Evolutionary conservation across 441 rosid genomes (phyloP), one percentile per base, ranked within the genome.

Genomic region (Geranium incanum): DNA sequence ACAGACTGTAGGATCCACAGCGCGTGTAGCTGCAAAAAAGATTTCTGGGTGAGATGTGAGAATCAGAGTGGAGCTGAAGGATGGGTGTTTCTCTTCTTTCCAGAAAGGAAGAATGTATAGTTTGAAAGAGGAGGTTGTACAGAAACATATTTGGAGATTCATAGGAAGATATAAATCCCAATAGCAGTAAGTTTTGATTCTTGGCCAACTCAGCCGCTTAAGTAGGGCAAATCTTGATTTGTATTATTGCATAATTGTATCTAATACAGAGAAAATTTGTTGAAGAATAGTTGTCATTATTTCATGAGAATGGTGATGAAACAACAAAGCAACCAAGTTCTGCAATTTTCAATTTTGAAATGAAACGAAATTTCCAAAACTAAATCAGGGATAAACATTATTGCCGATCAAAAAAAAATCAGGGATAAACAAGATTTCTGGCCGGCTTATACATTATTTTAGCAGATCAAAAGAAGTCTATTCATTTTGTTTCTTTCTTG

Each of bases 1-100:
- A 3, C 82, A 85, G 0, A 88, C 97, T 0, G 96, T 93, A 3
- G 98, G 98, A 37, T 84, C 67, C 74, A 91, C 96, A 0, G 98
- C 96, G 0, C 86, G 92, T 66, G 45, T 79, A 45, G 86, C 82
- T 2, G 84, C 88, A 67, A 76, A 79, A 18, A 77, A 75, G 0
- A 73, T 71, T 68, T 78, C 36, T 6, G 3, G 71, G 45, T 71
- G 5, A 72, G 68, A 60, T 71, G 37, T 72, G 50, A 55, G 62
- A 55, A 16, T 57, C 13, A 50, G 15, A 15, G 33, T 28, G 33
- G 33, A 28, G 33, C 33, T 28, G 33, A 28, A 28, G 33, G 33
- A 28, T 28, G 1, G 33, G 33, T 28, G 33, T 1, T 28, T 28
- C 57, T 13, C 16, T 50, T 50, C 4, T 50, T 50, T 50, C 5